A percentile compares a stretch with the other conserved stretches of the same genome.
phyloP scores from a whole-genome alignment of 495 filamentous ascomycete genomes.

The Podospora bellae-mahoneyi region DNA sequence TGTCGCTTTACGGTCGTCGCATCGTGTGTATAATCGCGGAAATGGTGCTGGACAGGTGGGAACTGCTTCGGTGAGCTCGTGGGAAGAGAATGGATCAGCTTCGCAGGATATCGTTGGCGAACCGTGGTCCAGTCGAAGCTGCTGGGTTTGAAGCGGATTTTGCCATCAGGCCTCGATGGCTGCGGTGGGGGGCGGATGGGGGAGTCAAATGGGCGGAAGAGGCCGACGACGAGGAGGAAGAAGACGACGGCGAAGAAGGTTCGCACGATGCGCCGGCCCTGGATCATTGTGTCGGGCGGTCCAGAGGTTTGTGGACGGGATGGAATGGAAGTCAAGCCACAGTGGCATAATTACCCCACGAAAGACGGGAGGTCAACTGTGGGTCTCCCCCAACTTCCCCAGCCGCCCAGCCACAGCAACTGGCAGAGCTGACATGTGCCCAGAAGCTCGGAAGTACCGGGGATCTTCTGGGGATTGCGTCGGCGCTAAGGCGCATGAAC shows the following conservation, averaged over 20 bases:
- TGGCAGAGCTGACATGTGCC: neutral
- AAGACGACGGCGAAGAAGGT: neutral
- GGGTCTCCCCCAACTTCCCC: too few relatives aligned
- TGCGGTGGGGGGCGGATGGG: neutral
- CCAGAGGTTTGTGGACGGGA: too few relatives aligned
- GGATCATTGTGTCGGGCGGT: neutral
- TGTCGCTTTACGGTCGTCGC: conserved; percentile 21
- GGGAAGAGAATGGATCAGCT: conserved; percentile 34
- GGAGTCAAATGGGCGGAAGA: neutral
- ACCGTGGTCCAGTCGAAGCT: conserved; percentile 46
- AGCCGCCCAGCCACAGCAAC: neutral
- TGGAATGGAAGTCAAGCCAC: too few relatives aligned
- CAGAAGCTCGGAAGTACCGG: neutral
- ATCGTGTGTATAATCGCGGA: conserved; percentile 32
- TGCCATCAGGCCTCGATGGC: neutral
- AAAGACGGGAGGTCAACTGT: neutral
- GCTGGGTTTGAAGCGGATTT: conserved; percentile 16
- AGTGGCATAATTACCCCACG: neutral
- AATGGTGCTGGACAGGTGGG: conserved; percentile 41
- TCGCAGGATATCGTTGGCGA: conserved; percentile 30
- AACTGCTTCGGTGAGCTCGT: conserved; percentile 31
- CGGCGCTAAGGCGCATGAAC: too few relatives aligned
- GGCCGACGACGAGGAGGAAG: neutral
- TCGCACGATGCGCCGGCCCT: neutral
- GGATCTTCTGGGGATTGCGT: too few relatives aligned